A percentile compares a stretch with the other conserved stretches of the same genome.
phyloP scores from a whole-genome alignment of 768 basidiomycete genomes.

The Boletus insuetus region DNA sequence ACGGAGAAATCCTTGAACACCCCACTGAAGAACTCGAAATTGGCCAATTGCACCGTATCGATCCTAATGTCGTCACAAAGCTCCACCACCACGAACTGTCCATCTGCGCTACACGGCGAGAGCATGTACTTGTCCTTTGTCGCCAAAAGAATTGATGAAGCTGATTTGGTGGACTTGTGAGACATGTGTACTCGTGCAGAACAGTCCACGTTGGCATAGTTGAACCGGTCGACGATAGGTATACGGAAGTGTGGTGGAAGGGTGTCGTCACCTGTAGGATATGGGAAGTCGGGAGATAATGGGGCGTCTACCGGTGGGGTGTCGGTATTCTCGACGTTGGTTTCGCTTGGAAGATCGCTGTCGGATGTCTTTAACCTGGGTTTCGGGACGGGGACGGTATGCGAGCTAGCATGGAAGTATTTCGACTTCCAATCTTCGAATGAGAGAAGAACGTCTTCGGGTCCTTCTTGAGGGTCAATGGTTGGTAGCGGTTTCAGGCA shows the following conservation, averaged over 20 bases:
- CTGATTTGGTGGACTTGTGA: conserved; percentile 77
- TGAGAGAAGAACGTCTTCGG: conserved; percentile 65
- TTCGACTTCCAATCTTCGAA: conserved; percentile 90
- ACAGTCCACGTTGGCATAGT: conserved; percentile 92
- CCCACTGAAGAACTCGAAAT: conserved; percentile 97
- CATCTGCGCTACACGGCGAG: conserved; percentile 68
- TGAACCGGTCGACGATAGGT: conserved; percentile 84
- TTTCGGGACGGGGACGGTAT: conserved; percentile 19
- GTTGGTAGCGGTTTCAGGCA: conserved; percentile 54
- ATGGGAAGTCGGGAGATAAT: neutral
- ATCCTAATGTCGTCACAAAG: conserved; percentile 97
- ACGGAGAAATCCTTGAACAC: conserved; percentile 92
- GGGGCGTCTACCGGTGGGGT: conserved; percentile 3
- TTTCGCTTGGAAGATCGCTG: neutral
- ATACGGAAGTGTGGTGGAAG: conserved; percentile 65
- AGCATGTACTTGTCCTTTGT: conserved; percentile 97
- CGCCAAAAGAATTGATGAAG: conserved; percentile 79
- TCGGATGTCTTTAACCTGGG: conserved; percentile 4
- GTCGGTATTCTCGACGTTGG: conserved; percentile 3
- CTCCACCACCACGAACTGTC: conserved; percentile 88
- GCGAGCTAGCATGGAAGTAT: conserved; percentile 44
- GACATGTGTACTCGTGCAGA: conserved; percentile 87
- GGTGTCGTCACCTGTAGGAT: conserved; percentile 12
- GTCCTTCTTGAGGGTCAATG: conserved; percentile 39
- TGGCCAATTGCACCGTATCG: conserved; percentile 93